Evolutionary conservation across 441 rosid genomes (phyloP).

Genomic region (Theobroma grandiflorum): DNA sequence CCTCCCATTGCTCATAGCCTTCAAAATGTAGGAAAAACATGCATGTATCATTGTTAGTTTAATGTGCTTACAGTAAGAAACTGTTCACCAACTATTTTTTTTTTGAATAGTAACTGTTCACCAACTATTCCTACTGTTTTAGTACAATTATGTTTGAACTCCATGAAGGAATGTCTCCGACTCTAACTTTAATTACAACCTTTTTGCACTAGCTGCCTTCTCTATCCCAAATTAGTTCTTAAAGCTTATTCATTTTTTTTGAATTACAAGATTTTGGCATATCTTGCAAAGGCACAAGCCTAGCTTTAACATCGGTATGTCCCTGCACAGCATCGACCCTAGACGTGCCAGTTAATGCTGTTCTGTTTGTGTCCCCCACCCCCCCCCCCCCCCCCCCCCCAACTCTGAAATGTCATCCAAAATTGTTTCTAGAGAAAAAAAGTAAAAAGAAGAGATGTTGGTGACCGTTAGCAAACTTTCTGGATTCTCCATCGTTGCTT

Average conservation of each 20-base stretch:
- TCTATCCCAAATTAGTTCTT: not conserved
- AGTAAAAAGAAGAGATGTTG: not conserved
- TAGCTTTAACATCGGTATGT: not conserved
- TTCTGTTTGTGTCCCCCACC: not conserved
- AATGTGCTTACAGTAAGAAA: not conserved
- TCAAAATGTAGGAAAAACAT: not conserved
- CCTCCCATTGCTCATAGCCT: slow-evolving; percentile 95
- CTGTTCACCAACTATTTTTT: not conserved
- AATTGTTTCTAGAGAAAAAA: not conserved
- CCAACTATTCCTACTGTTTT: not conserved
- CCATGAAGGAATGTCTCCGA: not conserved
- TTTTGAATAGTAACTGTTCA: too few species aligned
- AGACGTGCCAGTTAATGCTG: not conserved
- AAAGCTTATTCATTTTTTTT: too few species aligned
- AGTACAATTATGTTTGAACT: not conserved
- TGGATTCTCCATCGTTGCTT: not conserved
- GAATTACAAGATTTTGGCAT: too few species aligned
- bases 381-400: too few species aligned
- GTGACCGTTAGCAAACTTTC: not conserved
- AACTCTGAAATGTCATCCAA: not conserved
- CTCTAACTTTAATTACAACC: not conserved
- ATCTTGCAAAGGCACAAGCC: not conserved
- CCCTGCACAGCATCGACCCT: not conserved
- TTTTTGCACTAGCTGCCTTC: not conserved
- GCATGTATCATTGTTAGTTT: too few species aligned